These are phyloP conservation scores for Backusella parvicylindrica DNA, from an alignment of 192 early-diverging fungal species.

Conservation along the genomic window DNA sequence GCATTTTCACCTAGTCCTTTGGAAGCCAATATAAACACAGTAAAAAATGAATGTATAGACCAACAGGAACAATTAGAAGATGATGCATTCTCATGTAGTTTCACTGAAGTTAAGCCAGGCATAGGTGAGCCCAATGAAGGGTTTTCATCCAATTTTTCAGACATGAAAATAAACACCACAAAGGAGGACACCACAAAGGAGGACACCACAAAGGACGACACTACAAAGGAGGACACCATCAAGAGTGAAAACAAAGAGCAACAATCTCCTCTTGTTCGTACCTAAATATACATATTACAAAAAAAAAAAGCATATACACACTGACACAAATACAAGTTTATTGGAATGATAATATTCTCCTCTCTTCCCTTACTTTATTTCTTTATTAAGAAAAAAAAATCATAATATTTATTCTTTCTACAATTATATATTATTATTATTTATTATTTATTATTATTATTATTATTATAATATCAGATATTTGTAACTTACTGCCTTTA, in stretches of 20 bases:
- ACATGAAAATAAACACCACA: background rate
- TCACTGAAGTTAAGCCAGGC: background rate
- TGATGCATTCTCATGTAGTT: background rate
- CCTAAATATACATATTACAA: background rate
- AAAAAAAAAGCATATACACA: background rate
- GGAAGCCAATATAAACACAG: background rate
- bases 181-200: background rate
- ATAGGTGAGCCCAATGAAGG: background rate
- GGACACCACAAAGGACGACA: background rate
- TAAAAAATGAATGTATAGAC: background rate
- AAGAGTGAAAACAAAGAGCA: background rate
- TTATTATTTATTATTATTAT: background rate
- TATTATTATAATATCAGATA: background rate
- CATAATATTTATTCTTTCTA: background rate
- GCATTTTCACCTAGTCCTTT: background rate
- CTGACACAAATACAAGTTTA: background rate
- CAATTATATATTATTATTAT: background rate
- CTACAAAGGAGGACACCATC: background rate
- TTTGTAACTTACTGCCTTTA: background rate
- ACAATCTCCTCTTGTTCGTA: background rate
- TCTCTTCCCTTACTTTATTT: background rate
- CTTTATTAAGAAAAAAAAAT: background rate
- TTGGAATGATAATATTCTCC: background rate
- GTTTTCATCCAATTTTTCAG: slow-evolving; percentile 6
- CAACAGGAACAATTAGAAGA: background rate